These are phyloP conservation scores for Trametes gibbosa DNA, from an alignment of 768 basidiomycete species.

Conservation along the genomic window DNA sequence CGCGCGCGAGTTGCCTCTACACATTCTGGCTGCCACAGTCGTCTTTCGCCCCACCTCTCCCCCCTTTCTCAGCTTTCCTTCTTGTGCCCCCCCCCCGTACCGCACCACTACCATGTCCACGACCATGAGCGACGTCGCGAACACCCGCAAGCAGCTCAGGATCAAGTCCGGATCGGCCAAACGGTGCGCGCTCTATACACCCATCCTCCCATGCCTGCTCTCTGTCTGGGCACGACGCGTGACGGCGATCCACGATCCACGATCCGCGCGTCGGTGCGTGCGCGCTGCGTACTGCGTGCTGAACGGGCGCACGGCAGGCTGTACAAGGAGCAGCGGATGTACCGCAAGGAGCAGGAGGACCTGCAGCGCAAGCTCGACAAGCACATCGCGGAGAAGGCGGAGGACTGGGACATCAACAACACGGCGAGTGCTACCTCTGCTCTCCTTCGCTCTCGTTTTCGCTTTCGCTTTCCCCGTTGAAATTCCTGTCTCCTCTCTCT, in stretches of 20 bases:
- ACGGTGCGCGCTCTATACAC: constrained; percentile 44
- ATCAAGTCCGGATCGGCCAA: constrained; percentile 70
- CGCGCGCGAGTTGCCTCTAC: background rate
- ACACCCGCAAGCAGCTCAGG: constrained; percentile 64
- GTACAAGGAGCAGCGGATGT: constrained; percentile 64
- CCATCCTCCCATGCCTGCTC: background rate
- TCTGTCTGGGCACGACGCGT: no score
- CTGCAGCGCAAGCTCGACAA: constrained; percentile 60
- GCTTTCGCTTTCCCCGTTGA: no score
- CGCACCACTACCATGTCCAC: background rate
- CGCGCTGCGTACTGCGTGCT: background rate
- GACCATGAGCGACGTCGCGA: constrained; percentile 48
- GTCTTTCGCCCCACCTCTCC: background rate
- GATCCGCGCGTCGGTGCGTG: background rate
- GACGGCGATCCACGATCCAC: no score
- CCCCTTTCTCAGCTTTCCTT: background rate
- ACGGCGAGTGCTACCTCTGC: constrained; percentile 44
- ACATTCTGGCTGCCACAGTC: no score
- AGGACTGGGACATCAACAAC: constrained; percentile 78
- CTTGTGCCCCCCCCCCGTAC: background rate
- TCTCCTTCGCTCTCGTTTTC: background rate
- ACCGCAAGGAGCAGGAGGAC: constrained; percentile 62
- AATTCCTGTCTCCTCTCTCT: background rate
- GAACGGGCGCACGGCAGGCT: constrained; percentile 21
- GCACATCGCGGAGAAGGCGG: constrained; percentile 52